Conservation (phyloP, 441 rosid genomes). For the Oxalis stricta region DNA sequence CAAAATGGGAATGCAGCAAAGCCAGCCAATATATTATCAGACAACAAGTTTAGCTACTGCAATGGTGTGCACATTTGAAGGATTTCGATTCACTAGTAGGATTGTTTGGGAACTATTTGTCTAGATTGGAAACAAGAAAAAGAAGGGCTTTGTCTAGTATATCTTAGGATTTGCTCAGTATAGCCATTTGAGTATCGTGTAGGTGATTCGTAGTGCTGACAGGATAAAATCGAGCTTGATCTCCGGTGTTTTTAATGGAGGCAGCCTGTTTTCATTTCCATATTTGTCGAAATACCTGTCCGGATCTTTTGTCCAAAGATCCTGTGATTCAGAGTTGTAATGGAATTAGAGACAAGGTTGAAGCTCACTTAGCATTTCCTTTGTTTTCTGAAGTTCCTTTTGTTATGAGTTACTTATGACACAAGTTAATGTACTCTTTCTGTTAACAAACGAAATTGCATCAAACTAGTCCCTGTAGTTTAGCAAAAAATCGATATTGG, state of each 20-base stretch:
- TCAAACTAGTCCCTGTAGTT: no score
- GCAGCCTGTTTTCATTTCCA: constrained; percentile 7
- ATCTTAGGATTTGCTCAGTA: constrained; percentile 24
- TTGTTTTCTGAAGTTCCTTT: no score
- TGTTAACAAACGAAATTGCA: no score
- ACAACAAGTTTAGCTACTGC: constrained; percentile 33
- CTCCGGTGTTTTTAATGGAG: constrained; percentile 30
- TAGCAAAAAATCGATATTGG: no score
- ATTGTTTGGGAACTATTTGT: background rate
- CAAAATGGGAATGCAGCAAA: constrained; percentile 43
- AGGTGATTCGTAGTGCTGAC: background rate
- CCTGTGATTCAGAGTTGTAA: background rate
- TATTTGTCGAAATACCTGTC: no score
- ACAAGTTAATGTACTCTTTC: no score
- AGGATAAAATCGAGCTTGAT: constrained; percentile 12
- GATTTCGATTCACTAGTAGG: background rate
- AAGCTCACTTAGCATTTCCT: background rate
- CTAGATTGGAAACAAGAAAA: background rate
- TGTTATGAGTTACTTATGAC: no score
- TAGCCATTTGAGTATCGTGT: constrained; percentile 18
- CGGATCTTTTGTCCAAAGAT: constrained; percentile 6
- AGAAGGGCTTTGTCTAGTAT: constrained; percentile 1
- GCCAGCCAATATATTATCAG: constrained; percentile 35
- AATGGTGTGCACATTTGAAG: constrained; percentile 44
- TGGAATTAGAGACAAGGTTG: constrained; percentile 1